Base-by-base conservation (phyloP, 2,329 filamentous ascomycete genomes). In the Cladophialophora exuberans region DNA sequence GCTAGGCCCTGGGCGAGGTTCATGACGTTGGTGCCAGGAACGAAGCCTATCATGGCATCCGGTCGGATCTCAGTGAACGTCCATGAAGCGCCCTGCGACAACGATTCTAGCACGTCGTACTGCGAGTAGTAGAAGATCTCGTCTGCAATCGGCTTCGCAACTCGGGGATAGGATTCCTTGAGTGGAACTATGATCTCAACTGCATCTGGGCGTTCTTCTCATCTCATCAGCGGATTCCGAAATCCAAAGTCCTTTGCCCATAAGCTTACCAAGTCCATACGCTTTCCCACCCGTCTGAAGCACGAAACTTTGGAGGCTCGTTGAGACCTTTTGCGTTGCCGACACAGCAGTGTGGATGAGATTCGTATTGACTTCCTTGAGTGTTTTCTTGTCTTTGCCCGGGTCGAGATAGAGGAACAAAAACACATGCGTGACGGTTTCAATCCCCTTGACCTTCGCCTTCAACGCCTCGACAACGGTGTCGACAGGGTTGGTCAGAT, bases 361-460 rank as follows among this genome's bases (percentile, higher is more conserved):
- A 0, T 60, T 62, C 43, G 71, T 69, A 59, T 75, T 75, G 52
- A 67, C 63, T 62, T 62, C 67, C 53, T 64, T 55, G 30, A 58
- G 52, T 39, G 64, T 63, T 26, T 65, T 56, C 23, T 62, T 44
- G n/a, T 65, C 59, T 47, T 54, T 56, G 45, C 38, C 53, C 17
- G 60, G 55, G 48, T 64, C 50, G 41, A 66, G 47, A 52, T 59
- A 63, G 30, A 22, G 36, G 49, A 47, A 48, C 43, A 74, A 74
- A 59, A 70, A 76, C 2, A 76, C 67, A 54, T 75, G 72, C 0
- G 72, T 71, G 1, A 76, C 69, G 5, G 59, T 71, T 9, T 70
- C 65, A 7, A 74, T 60, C 43, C 69, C 66, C 10, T 62, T 48
- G 4, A 75, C 67, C 39, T 69, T 70, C 22, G 68, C 63, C 47